phyloP scores from a whole-genome alignment of 1,284 basidiomycete species.

The Earliella scabrosa region DNA sequence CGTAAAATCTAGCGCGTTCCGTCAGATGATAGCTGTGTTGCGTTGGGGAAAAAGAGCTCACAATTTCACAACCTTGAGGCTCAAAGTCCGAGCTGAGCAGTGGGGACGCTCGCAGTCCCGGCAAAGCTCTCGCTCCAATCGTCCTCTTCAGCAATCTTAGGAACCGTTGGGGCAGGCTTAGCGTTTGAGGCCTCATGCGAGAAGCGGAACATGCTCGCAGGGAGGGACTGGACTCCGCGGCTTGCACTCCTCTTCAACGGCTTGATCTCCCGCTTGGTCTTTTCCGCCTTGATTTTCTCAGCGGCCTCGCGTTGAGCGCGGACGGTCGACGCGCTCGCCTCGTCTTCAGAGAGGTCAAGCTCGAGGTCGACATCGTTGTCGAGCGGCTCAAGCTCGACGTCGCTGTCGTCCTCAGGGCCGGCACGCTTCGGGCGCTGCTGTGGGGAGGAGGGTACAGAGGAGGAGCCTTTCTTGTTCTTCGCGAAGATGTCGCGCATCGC shows the following conservation, averaged over 20 bases:
- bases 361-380: constrained; percentile 12
- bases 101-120: not conserved
- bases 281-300: constrained; percentile 17
- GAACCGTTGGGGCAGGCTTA: constrained; percentile 6
- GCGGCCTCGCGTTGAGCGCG: constrained; percentile 12
- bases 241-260: constrained; percentile 23
- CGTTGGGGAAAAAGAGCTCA: too few species aligned
- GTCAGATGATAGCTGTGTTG: too few species aligned
- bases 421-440: constrained; percentile 25
- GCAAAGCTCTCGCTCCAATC: constrained; percentile 29
- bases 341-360: constrained; percentile 15
- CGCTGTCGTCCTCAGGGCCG: constrained; percentile 16
- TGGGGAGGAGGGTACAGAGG: constrained; percentile 21
- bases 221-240: constrained; percentile 24
- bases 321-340: constrained; percentile 2
- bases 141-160: constrained; percentile 22
- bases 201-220: constrained; percentile 26
- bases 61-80: too few species aligned
- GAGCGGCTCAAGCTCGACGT: constrained; percentile 13
- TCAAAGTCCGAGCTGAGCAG: constrained; percentile 18
- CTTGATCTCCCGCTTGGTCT: constrained; percentile 22
- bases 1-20: too few species aligned
- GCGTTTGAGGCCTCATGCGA: constrained; percentile 14
- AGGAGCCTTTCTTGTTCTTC: constrained; percentile 14
- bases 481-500: constrained; percentile 26